phyloP scores from a whole-genome alignment of 345 rosid genomes.

The Rhodamnia rubescens region DNA sequence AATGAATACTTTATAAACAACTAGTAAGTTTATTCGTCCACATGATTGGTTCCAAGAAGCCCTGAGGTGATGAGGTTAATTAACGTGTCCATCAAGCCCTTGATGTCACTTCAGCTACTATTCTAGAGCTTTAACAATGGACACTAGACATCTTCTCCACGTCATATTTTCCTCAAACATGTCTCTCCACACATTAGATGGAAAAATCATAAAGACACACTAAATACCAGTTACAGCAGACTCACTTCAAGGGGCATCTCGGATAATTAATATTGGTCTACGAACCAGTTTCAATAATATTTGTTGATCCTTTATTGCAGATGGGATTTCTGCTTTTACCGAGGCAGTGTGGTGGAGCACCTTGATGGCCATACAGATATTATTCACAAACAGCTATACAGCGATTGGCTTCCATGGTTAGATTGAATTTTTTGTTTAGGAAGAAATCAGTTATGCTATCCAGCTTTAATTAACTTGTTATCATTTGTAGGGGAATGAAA shows the following conservation, averaged over 20 bases:
- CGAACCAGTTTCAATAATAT: neutral
- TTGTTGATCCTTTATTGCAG: conserved; percentile 14
- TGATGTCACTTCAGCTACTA: neutral
- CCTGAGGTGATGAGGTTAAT: neutral
- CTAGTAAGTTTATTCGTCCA: neutral
- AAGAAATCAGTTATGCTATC: neutral
- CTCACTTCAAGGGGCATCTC: neutral
- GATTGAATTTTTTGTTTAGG: neutral
- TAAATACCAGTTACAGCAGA: neutral
- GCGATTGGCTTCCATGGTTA: conserved; percentile 81
- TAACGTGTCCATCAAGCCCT: neutral
- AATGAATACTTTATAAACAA: neutral
- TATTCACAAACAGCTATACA: conserved; percentile 47
- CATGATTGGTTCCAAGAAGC: neutral
- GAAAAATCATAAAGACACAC: neutral
- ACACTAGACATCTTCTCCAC: neutral
- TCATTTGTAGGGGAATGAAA: conserved; percentile 51
- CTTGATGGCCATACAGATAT: conserved; percentile 93
- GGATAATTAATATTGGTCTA: neutral
- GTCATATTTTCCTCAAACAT: neutral
- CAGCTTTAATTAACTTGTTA: neutral
- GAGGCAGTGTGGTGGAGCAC: conserved; percentile 71
- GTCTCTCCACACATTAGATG: neutral
- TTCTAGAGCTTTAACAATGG: neutral
- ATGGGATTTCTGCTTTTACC: conserved; percentile 83